phyloP scores from a whole-genome alignment of 768 basidiomycete genomes.

The Asterophora parasitica region DNA sequence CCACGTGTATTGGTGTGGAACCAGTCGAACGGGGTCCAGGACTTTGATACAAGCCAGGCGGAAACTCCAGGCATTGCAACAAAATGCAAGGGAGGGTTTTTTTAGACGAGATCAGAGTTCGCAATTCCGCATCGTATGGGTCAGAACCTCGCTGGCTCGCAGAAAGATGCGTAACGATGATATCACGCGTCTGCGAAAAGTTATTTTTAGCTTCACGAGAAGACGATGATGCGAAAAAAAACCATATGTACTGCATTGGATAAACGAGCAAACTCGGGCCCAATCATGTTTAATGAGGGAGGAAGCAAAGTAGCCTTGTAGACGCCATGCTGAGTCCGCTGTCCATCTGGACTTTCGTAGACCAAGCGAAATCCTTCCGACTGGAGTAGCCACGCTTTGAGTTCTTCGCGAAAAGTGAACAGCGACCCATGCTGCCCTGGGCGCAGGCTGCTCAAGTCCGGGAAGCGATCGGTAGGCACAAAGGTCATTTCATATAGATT shows the following conservation, averaged over 20 bases:
- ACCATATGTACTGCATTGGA: background rate
- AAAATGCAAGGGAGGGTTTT: slow-evolving; percentile 8
- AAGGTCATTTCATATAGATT: slow-evolving; percentile 10
- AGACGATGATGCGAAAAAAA: background rate
- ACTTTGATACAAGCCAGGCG: background rate
- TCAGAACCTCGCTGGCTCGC: slow-evolving; percentile 6
- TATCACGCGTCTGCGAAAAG: slow-evolving; percentile 7
- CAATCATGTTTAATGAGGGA: slow-evolving; percentile 9
- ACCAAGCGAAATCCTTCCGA: slow-evolving; percentile 8
- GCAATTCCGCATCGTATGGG: background rate
- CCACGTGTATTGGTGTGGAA: background rate
- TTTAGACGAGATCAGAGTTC: slow-evolving; percentile 1
- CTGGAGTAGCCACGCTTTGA: slow-evolving; percentile 11
- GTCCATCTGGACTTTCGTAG: slow-evolving; percentile 1
- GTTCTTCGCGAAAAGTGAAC: slow-evolving; percentile 14
- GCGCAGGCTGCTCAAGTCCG: slow-evolving; percentile 5
- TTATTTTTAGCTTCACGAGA: background rate
- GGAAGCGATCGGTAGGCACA: slow-evolving; percentile 10
- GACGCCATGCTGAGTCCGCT: slow-evolving; percentile 8
- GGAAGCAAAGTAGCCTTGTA: slow-evolving; percentile 6
- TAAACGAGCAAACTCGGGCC: slow-evolving; percentile 11
- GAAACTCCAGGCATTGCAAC: slow-evolving; percentile 7
- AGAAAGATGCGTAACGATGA: slow-evolving; percentile 6
- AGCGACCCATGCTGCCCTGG: slow-evolving; percentile 14
- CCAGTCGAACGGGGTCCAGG: background rate